phyloP scores from a whole-genome alignment of 495 filamentous ascomycete genomes.

The Friedmanniomyces endolithicus region DNA sequence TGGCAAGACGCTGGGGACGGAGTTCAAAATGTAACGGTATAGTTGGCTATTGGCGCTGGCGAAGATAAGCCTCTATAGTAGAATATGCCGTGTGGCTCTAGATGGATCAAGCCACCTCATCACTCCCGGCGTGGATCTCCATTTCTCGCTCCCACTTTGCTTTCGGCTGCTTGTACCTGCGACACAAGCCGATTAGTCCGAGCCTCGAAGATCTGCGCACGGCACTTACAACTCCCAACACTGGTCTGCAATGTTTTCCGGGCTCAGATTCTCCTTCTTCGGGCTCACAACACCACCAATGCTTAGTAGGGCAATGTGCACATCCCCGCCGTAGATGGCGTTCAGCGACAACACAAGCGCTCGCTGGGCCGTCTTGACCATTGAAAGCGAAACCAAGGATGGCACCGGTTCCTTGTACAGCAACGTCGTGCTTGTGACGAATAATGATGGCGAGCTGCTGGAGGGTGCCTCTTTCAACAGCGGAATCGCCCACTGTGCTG shows the following conservation, averaged over 20 bases:
- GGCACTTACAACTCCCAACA: constrained; percentile 13
- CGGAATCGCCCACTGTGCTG: constrained; percentile 18
- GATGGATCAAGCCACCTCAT: not conserved
- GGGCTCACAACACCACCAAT: constrained; percentile 16
- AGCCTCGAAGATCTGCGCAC: not conserved
- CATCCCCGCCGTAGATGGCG: constrained; percentile 12
- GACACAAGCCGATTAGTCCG: not conserved
- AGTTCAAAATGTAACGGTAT: not conserved
- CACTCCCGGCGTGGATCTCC: constrained; percentile 9
- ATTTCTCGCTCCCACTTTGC: constrained; percentile 15
- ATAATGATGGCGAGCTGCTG: constrained; percentile 9
- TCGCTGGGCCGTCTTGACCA: constrained; percentile 20
- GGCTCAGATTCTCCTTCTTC: constrained; percentile 16
- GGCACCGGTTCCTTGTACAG: constrained; percentile 13
- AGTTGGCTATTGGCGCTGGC: not conserved
- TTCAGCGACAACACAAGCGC: constrained; percentile 18
- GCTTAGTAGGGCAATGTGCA: constrained; percentile 18
- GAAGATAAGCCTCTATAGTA: not conserved
- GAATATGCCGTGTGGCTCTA: not conserved
- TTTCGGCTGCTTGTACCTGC: constrained; percentile 16
- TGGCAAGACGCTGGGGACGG: constrained; percentile 8
- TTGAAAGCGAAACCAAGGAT: constrained; percentile 16
- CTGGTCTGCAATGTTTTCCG: constrained; percentile 15
- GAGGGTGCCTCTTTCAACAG: constrained; percentile 6
- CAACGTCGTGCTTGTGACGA: constrained; percentile 17